A percentile compares a stretch with the other conserved stretches of the same genome.
Evolutionary conservation across 2,329 filamentous ascomycete genomes (phyloP).

Genomic region (Fusarium sp.): DNA sequence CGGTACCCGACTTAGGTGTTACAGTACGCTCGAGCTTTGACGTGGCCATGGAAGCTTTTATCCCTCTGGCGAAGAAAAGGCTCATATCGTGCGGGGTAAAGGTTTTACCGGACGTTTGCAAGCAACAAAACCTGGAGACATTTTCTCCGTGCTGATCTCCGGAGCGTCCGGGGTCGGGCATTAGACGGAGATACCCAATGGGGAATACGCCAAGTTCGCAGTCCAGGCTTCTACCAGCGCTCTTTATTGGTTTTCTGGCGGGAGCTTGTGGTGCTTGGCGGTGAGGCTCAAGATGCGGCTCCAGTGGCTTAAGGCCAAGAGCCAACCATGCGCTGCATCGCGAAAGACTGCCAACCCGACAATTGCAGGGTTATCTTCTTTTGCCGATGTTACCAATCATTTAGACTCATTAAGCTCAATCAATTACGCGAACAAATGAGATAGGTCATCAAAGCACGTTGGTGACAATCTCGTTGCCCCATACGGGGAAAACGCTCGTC

Average conservation of each 20-base stretch:
- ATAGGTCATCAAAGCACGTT: neutral
- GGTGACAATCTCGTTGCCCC: conserved; percentile 10
- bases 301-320: conserved; percentile 11
- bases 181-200: neutral
- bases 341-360: neutral
- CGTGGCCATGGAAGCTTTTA: conserved; percentile 22
- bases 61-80: conserved; percentile 19
- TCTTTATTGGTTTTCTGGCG: neutral
- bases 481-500: conserved; percentile 33
- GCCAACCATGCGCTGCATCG: neutral
- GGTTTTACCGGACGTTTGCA: conserved; percentile 13
- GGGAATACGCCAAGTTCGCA: neutral
- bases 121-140: neutral
- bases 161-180: conserved; percentile 17
- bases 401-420: neutral
- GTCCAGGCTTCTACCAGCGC: neutral
- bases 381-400: conserved; percentile 20
- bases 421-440: conserved; percentile 1
- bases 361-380: neutral
- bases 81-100: conserved; percentile 22
- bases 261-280: conserved; percentile 7
- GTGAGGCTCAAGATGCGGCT: conserved; percentile 18
- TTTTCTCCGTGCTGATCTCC: conserved; percentile 18
- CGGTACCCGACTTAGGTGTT: conserved; percentile 22
- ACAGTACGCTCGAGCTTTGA: conserved; percentile 10